phyloP scores from a whole-genome alignment of 208 protist species.

The Leptomonas pyrrhocoris region DNA sequence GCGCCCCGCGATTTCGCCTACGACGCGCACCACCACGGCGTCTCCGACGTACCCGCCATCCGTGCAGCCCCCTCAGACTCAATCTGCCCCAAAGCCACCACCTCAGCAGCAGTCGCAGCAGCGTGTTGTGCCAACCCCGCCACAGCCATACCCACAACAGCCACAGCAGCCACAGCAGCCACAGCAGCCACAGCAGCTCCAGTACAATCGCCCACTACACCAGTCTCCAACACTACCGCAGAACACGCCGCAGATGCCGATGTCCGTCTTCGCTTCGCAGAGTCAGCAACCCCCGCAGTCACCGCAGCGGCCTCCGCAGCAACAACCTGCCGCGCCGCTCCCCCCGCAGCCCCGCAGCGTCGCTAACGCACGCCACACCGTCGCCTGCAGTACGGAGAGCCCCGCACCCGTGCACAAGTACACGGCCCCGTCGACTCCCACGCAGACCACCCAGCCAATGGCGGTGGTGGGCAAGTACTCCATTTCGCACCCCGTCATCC shows the following conservation, averaged over 20 bases:
- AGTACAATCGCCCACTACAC: slow-evolving; percentile 4
- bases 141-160: neutral
- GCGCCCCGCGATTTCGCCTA: slow-evolving; percentile 1
- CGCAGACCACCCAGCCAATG: neutral
- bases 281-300: neutral
- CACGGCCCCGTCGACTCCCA: neutral
- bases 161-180: neutral
- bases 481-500: slow-evolving; percentile 8
- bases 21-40: neutral
- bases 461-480: slow-evolving; percentile 15
- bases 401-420: neutral
- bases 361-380: slow-evolving; percentile 3
- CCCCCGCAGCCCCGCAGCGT: slow-evolving; percentile 26
- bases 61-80: neutral
- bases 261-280: neutral
- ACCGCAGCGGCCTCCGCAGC: neutral
- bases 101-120: neutral
- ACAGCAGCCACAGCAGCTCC: neutral
- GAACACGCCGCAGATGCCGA: neutral
- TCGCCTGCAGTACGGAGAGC: neutral
- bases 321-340: slow-evolving; percentile 1
- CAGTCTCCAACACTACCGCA: neutral
- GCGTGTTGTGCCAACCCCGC: neutral
- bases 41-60: neutral
- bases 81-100: neutral